Base-by-base conservation (phyloP, 306 rosid species). In the Cicer pinnatifidum region DNA sequence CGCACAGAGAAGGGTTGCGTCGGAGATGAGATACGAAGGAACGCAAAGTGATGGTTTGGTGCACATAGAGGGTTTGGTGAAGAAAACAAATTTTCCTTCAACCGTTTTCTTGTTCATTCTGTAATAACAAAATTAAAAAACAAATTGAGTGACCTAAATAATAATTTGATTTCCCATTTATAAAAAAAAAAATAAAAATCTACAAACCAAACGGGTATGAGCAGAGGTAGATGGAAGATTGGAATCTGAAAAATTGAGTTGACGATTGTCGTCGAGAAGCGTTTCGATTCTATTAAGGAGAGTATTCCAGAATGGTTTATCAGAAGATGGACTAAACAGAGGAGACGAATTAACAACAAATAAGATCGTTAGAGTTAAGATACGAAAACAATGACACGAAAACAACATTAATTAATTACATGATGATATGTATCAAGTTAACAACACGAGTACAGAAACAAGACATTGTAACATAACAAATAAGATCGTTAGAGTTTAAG, bases 11-110 rank as follows among this genome's bases (percentile, higher is more conserved):
- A 20, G 23, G 23, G 23, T 20, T 20, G 23, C 23, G 23, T 20
- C 23, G 23, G 23, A 20, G 23, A 20, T 20, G 3, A 20, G 28
- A 20, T 20, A 20, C 23, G 33, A 23, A 23, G 33, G 33, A 23
- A 23, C 33, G 0, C 33, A 23, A 3, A 23, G 33, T 20, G 23
- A 20, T 20, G 23, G 23, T 20, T 20, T 20, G 23, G 2, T 20
- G 23, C 19, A 17, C 19, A 17, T 17, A 17, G 19, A 17, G 19
- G 23, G 23, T 20, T 20, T 20, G 23, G 23, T 20, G 23, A 20
- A 20, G 23, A 20, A 20, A 87, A 28, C 0, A 97, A 81, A 66
- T 89, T 92, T 67, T 91, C 92, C 87, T 87, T 90, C 84, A 85
- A 79, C 12, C 70, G 51, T 44, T 82, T 84, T 0, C 71, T 45